Conservation (phyloP, 495 filamentous ascomycete species). For the Thermochaetoides thermophila region DNA sequence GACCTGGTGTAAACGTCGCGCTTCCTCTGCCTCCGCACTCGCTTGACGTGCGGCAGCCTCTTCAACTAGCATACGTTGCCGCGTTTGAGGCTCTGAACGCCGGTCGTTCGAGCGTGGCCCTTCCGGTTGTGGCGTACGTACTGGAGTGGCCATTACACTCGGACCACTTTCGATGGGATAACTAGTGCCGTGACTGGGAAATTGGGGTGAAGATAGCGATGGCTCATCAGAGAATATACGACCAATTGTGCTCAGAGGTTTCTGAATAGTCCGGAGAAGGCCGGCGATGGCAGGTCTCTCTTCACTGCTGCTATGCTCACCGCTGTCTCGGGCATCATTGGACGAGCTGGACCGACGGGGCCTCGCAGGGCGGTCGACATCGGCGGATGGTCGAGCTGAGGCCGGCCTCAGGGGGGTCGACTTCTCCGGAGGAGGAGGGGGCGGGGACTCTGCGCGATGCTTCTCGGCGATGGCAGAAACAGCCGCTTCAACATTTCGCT, state of each 20-base stretch:
- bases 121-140: constrained; percentile 44
- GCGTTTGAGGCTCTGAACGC: constrained; percentile 23
- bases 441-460: constrained; percentile 40
- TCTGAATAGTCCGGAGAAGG: constrained; percentile 79
- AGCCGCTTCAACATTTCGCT: constrained; percentile 84
- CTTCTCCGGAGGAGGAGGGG: constrained; percentile 44
- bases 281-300: constrained; percentile 74
- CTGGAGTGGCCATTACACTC: constrained; percentile 34
- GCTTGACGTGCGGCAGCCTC: constrained; percentile 91
- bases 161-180: too few species aligned
- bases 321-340: constrained; percentile 23
- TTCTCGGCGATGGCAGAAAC: constrained; percentile 93
- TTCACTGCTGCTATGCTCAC: constrained; percentile 32
- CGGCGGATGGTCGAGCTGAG: constrained; percentile 27
- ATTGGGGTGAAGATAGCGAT: too few species aligned
- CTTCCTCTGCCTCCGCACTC: constrained; percentile 82
- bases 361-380: constrained; percentile 27
- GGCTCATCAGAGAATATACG: constrained; percentile 86
- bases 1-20: constrained; percentile 62
- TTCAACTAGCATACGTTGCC: constrained; percentile 47
- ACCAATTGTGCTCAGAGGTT: constrained; percentile 85
- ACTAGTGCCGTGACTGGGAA: too few species aligned
- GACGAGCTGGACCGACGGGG: constrained; percentile 28
- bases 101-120: too few species aligned
- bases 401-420: constrained; percentile 34